phyloP scores from a whole-genome alignment of 352 stramenopile genomes.

The Phytophthora lateralis region DNA sequence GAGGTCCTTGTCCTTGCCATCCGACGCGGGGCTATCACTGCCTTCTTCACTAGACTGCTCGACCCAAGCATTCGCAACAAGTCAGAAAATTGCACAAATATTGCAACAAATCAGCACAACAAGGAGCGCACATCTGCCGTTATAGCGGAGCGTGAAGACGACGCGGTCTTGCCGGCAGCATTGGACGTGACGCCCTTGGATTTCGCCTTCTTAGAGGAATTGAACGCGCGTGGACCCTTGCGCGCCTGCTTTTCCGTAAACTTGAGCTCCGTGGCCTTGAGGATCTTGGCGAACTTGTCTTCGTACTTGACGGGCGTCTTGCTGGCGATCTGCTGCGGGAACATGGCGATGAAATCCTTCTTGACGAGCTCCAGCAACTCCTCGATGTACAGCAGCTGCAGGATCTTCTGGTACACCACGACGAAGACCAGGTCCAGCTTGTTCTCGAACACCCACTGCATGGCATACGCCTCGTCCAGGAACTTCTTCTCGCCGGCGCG shows the following conservation, averaged over 20 bases:
- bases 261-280: slow-evolving; percentile 76
- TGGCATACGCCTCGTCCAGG: slow-evolving; percentile 83
- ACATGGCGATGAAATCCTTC: slow-evolving; percentile 78
- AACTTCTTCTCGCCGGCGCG: slow-evolving; percentile 86
- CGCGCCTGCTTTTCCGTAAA: slow-evolving; percentile 65
- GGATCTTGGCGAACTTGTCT: slow-evolving; percentile 79
- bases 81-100: slow-evolving; percentile 9
- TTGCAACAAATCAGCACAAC: slow-evolving; percentile 5
- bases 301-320: slow-evolving; percentile 84
- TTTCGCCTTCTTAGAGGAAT: slow-evolving; percentile 70
- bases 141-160: slow-evolving; percentile 41
- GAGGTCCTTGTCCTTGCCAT: slow-evolving; percentile 59
- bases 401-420: slow-evolving; percentile 92
- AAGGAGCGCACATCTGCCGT: slow-evolving; percentile 40
- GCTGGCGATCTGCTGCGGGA: slow-evolving; percentile 74
- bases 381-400: slow-evolving; percentile 92
- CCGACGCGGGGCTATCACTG: slow-evolving; percentile 51
- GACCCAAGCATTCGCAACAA: slow-evolving; percentile 3
- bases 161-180: slow-evolving; percentile 47
- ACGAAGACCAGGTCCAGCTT: slow-evolving; percentile 93
- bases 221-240: slow-evolving; percentile 66
- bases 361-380: slow-evolving; percentile 91
- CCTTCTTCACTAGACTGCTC: slow-evolving; percentile 72
- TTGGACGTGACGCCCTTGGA: slow-evolving; percentile 59
- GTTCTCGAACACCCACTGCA: slow-evolving; percentile 94